Percentiles rank a stretch among this genome's conserved stretches.
Conservation (phyloP, 2,329 filamentous ascomycete species). For the Fusarium equiseti region DNA sequence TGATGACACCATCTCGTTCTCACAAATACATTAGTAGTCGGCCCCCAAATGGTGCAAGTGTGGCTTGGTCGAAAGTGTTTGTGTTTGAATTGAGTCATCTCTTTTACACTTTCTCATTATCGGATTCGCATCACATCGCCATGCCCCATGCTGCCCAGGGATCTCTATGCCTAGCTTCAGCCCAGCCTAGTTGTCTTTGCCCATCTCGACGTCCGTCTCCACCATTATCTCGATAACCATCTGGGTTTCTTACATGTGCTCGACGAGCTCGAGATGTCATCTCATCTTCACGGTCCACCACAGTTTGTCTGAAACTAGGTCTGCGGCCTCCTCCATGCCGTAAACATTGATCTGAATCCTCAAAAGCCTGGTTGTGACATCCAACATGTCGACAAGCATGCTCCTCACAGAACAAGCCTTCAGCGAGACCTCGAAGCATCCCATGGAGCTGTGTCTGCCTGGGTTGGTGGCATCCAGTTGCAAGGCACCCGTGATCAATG, state of each 20-base stretch:
- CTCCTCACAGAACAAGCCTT: conserved; percentile 32
- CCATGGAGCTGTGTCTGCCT: conserved; percentile 8
- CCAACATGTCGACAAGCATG: conserved; percentile 39
- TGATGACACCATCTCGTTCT: not conserved
- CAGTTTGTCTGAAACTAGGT: conserved; percentile 2
- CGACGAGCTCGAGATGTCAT: not conserved
- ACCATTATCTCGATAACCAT: not conserved
- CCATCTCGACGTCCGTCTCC: not conserved
- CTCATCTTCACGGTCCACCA: conserved; percentile 1
- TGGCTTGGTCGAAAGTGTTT: conserved; percentile 8
- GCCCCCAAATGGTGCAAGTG: not conserved
- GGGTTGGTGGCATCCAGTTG: conserved; percentile 29
- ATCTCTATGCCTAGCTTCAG: conserved; percentile 22
- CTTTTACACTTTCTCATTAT: conserved; percentile 8
- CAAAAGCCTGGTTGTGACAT: conserved; percentile 31
- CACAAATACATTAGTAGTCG: not conserved
- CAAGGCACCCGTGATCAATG: conserved; percentile 33
- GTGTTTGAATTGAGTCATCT: not conserved
- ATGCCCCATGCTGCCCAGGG: conserved; percentile 39
- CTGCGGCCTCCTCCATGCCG: conserved; percentile 22
- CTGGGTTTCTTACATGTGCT: not conserved
- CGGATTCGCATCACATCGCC: conserved; percentile 14
- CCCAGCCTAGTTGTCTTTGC: conserved; percentile 35
- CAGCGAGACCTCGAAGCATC: not conserved
- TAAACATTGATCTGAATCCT: conserved; percentile 30